phyloP scores from a whole-genome alignment of 768 basidiomycete genomes.

The Boletus pseudopeckii region DNA sequence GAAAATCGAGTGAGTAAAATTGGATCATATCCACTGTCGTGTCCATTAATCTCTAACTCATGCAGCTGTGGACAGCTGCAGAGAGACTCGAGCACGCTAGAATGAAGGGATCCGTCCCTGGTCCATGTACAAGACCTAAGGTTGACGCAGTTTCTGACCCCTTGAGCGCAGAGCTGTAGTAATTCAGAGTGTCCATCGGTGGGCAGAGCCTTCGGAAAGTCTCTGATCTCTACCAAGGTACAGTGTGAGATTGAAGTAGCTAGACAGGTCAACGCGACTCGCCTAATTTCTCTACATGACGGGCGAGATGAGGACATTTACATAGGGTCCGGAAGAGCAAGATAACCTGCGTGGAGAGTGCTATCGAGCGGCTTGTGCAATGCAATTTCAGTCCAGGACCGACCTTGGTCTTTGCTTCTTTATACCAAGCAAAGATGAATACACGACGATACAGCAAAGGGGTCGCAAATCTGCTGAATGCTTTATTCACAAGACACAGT shows the following conservation, averaged over 20 bases:
- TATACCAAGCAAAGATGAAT: conserved; percentile 70
- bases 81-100: conserved; percentile 55
- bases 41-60: conserved; percentile 72
- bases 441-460: conserved; percentile 55
- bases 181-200: conserved; percentile 33
- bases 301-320: conserved; percentile 51
- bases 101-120: conserved; percentile 68
- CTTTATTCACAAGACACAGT: conserved; percentile 54
- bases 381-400: conserved; percentile 1
- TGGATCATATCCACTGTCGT: conserved; percentile 48
- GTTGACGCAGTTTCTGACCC: conserved; percentile 58
- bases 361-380: neutral
- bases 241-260: conserved; percentile 1
- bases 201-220: conserved; percentile 58
- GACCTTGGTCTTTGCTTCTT: conserved; percentile 59
- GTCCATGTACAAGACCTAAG: conserved; percentile 74
- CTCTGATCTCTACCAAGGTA: conserved; percentile 55
- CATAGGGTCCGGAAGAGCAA: conserved; percentile 62
- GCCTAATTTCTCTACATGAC: conserved; percentile 58
- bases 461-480: conserved; percentile 50
- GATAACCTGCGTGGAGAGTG: conserved; percentile 42
- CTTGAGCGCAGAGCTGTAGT: conserved; percentile 42
- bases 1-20: conserved; percentile 46
- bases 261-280: conserved; percentile 17
- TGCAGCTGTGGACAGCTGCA: conserved; percentile 38